phyloP scores from a whole-genome alignment of 139 green algal species.

The Micractinium conductrix region DNA sequence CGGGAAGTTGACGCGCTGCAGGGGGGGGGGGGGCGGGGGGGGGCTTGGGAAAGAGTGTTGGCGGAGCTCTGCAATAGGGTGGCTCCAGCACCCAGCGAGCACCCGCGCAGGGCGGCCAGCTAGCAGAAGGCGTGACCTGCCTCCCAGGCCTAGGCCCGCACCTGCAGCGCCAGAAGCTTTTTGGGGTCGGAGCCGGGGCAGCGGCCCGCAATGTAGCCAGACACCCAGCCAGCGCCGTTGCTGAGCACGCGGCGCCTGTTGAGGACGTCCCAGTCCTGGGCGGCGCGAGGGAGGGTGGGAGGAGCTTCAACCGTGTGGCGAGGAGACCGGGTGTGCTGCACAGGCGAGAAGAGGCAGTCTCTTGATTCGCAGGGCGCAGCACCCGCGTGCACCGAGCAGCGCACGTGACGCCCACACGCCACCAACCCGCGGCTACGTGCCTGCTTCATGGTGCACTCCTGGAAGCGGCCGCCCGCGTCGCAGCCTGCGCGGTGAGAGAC shows the following conservation, averaged over 20 bases:
- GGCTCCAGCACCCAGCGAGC: too few relatives aligned
- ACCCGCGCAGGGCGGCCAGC: not conserved
- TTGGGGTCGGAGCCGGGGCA: not conserved
- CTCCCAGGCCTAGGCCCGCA: not conserved
- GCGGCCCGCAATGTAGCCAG: not conserved
- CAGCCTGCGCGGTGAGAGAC: not conserved
- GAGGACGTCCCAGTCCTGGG: conserved; percentile 1
- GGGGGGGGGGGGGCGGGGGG: not conserved
- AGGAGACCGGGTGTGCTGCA: too few relatives aligned
- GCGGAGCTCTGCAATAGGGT: too few relatives aligned
- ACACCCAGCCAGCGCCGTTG: not conserved
- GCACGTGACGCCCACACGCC: not conserved
- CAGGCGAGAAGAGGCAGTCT: too few relatives aligned
- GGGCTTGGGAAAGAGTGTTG: not conserved
- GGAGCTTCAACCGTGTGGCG: too few relatives aligned
- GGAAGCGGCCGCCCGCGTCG: not conserved
- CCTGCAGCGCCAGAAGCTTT: not conserved
- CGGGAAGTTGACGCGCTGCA: conserved; percentile 12
- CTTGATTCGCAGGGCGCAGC: too few relatives aligned
- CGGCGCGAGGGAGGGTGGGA: too few relatives aligned
- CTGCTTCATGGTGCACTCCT: conserved; percentile 9
- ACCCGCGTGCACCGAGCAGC: not conserved
- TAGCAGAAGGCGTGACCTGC: too few relatives aligned
- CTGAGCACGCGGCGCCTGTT: not conserved
- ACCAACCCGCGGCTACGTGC: not conserved